Base-by-base conservation (phyloP, 2,329 filamentous ascomycete species). In the Dactylella cylindrospora region DNA sequence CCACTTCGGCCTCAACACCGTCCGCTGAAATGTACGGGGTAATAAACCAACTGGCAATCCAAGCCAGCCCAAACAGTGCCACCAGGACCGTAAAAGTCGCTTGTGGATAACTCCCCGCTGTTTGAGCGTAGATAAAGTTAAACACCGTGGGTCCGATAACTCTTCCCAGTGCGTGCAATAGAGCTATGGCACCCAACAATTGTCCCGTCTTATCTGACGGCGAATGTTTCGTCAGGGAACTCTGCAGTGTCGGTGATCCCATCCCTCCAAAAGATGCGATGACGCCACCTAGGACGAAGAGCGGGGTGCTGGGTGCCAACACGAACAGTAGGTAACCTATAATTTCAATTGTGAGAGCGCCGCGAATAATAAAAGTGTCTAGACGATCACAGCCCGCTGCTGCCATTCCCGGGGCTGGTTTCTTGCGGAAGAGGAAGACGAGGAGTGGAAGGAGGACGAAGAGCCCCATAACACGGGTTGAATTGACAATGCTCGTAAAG, bases 171-270 rank as follows among this genome's bases (percentile, higher is more conserved):
- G 89, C 86, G 73, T 97, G 91, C 55, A 97, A 74, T 64, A 97
- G 76, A 0, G 91, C 93, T 12, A 85, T 85, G 1, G 90, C 90
- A 17, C 93, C 93, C 0, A 98, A 79, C n/a, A 97, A 76, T 71
- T 93, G 84, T 0, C 93, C 93, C 0, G 93, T 85, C 39, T 81
- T 81, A 65, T 93, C 86, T 0, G 83, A 78, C 0, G 90, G 88
- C 0, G 97, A 85, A 72, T 97, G 93, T 71, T 96, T 97, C 15
- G 90, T 96, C 44, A 96, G 76, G 0, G 86, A 81, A 1, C 87
- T 85, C 70, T 95, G 89, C 43, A 95, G 78, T 0, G 88, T 93
- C 1, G 93, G 90, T 28, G 85, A 85, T 0, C 86, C 90, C 38
- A 97, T 84, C 1, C 90, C 90, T 19, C 91, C 91, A 31, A 94